These are phyloP conservation scores for Diplodia corticola DNA, from an alignment of 2,329 filamentous ascomycete species.

Conservation along the genomic window DNA sequence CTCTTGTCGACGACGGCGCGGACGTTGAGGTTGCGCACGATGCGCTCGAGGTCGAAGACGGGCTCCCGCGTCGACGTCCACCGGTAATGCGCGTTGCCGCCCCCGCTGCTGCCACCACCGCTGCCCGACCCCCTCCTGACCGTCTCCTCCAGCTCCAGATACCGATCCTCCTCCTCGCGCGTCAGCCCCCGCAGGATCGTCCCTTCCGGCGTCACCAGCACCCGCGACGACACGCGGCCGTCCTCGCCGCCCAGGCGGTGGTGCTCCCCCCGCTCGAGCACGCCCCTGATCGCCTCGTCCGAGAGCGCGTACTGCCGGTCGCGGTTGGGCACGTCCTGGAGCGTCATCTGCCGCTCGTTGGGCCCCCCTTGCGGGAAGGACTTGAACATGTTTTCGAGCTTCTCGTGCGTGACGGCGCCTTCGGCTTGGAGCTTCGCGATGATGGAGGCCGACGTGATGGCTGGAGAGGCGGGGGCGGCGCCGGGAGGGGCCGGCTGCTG, in stretches of 20 bases:
- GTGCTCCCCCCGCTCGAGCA: slow-evolving; percentile 35
- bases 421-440: slow-evolving; percentile 42
- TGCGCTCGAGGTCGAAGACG: slow-evolving; percentile 13
- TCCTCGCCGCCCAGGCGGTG: slow-evolving; percentile 47
- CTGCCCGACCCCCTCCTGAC: slow-evolving; percentile 30
- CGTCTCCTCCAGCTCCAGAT: slow-evolving; percentile 65
- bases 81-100: slow-evolving; percentile 28
- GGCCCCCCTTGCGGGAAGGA: slow-evolving; percentile 27
- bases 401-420: slow-evolving; percentile 34
- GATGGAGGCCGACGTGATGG: slow-evolving; percentile 37
- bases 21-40: slow-evolving; percentile 18
- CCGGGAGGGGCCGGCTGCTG: no score
- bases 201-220: slow-evolving; percentile 74
- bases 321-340: slow-evolving; percentile 34
- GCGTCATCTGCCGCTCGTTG: slow-evolving; percentile 31
- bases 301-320: slow-evolving; percentile 42
- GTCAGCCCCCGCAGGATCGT: slow-evolving; percentile 73
- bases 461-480: background rate
- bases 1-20: slow-evolving; percentile 9
- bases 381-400: slow-evolving; percentile 19
- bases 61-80: slow-evolving; percentile 29
- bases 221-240: slow-evolving; percentile 51
- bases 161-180: slow-evolving; percentile 67
- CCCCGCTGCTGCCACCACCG: no score
- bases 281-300: slow-evolving; percentile 58